Conservation (phyloP, 805 yeast species). For the Kodamaea sagamina region DNA sequence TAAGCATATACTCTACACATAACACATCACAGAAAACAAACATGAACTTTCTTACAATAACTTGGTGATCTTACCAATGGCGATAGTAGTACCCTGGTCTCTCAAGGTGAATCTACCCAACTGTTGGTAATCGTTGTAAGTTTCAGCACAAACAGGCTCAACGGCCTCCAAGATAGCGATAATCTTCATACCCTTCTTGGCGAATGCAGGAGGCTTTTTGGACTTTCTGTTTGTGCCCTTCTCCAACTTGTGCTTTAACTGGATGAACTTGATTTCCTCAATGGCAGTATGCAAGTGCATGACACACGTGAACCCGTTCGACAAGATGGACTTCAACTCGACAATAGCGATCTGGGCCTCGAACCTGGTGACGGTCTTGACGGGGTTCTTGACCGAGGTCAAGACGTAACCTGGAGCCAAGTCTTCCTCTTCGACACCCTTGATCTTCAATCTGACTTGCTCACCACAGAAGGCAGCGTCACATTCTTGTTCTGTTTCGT, state of each 20-base stretch:
- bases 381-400: slow-evolving; percentile 84
- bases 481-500: slow-evolving; percentile 95
- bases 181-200: slow-evolving; percentile 97
- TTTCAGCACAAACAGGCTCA: slow-evolving; percentile 91
- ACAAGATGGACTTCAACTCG: slow-evolving; percentile 89
- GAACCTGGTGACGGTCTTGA: slow-evolving; percentile 84
- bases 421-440: slow-evolving; percentile 97
- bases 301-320: slow-evolving; percentile 96
- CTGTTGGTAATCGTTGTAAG: slow-evolving; percentile 90
- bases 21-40: slow-evolving; percentile 1
- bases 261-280: slow-evolving; percentile 85
- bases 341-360: slow-evolving; percentile 97
- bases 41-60: slow-evolving; percentile 48
- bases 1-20: background rate
- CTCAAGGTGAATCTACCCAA: slow-evolving; percentile 97
- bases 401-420: slow-evolving; percentile 88
- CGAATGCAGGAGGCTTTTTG: slow-evolving; percentile 96
- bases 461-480: slow-evolving; percentile 92
- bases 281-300: slow-evolving; percentile 99
- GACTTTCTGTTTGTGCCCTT: slow-evolving; percentile 96
- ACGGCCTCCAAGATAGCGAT: slow-evolving; percentile 86
- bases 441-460: slow-evolving; percentile 89
- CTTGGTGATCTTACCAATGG: slow-evolving; percentile 96
- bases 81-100: slow-evolving; percentile 98
- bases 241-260: slow-evolving; percentile 88